phyloP scores from a whole-genome alignment of 2,329 filamentous ascomycete genomes.

The Penicillium hesseltinei region DNA sequence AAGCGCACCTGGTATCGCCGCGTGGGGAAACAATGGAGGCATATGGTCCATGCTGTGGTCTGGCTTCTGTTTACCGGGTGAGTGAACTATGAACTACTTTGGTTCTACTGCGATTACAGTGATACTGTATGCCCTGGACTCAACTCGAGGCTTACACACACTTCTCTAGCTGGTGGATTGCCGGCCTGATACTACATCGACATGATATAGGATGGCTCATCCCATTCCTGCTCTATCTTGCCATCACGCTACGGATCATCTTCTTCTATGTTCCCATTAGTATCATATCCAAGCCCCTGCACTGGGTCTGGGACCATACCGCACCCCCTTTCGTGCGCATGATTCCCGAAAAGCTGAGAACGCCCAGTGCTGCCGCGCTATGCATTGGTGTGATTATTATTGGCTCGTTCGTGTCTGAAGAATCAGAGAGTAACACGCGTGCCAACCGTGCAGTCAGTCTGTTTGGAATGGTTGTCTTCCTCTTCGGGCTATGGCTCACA shows the following conservation, averaged over 20 bases:
- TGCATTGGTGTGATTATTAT: slow-evolving; percentile 73
- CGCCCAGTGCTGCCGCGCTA: slow-evolving; percentile 60
- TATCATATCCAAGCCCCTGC: slow-evolving; percentile 64
- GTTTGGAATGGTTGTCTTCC: slow-evolving; percentile 71
- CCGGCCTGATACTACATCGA: slow-evolving; percentile 69
- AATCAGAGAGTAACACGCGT: slow-evolving; percentile 72
- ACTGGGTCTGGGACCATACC: slow-evolving; percentile 65
- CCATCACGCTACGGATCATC: slow-evolving; percentile 69
- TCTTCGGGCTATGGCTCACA: slow-evolving; percentile 65
- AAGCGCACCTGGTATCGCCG: slow-evolving; percentile 30
- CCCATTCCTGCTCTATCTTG: slow-evolving; percentile 78
- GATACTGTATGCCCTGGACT: neutral
- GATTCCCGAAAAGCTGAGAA: slow-evolving; percentile 66
- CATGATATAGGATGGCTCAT: slow-evolving; percentile 76
- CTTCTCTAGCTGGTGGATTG: slow-evolving; percentile 69
- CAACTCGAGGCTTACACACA: slow-evolving; percentile 14
- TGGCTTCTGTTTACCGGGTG: slow-evolving; percentile 56
- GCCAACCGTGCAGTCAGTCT: slow-evolving; percentile 77
- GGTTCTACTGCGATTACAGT: neutral
- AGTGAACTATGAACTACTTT: slow-evolving; percentile 28
- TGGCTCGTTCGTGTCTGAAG: slow-evolving; percentile 71
- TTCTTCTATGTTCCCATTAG: slow-evolving; percentile 70
- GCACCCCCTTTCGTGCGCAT: slow-evolving; percentile 57
- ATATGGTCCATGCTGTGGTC: slow-evolving; percentile 48
- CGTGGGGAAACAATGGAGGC: slow-evolving; percentile 28